Conservation (phyloP, 306 rosid species). For the Sophora flavescens region DNA sequence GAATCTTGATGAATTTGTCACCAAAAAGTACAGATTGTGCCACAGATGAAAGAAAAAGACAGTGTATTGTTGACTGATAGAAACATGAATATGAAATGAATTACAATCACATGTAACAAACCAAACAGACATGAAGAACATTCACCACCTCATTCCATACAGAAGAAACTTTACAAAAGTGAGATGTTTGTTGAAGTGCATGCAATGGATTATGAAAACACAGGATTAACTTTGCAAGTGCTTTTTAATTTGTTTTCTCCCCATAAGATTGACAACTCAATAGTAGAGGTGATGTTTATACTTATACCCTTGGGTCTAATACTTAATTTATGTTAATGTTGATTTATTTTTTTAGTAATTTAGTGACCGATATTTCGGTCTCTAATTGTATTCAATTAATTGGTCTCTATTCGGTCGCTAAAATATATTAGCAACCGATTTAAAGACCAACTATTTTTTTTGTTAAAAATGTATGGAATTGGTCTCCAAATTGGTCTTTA, state of each 20-base stretch:
- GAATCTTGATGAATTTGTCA: not conserved
- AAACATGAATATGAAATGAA: constrained; percentile 8
- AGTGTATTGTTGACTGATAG: not conserved
- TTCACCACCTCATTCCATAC: not conserved
- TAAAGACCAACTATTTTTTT: no score
- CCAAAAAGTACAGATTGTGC: not conserved
- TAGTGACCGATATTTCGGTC: no score
- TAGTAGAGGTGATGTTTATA: not conserved
- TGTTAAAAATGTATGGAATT: no score
- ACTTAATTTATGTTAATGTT: not conserved
- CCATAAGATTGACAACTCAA: not conserved
- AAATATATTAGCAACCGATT: no score
- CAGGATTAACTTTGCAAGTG: not conserved
- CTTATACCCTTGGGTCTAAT: not conserved
- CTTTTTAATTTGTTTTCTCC: not conserved
- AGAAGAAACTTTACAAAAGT: not conserved
- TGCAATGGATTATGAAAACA: not conserved
- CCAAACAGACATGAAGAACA: not conserved
- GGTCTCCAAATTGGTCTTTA: no score
- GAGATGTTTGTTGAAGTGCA: not conserved
- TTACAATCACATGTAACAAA: not conserved
- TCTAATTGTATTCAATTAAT: no score
- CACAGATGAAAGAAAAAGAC: not conserved
- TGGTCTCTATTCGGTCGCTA: no score
- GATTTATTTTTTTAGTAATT: no score